Conservation (phyloP, 1,284 basidiomycete species). For the Ceratobasidium sp. region DNA sequence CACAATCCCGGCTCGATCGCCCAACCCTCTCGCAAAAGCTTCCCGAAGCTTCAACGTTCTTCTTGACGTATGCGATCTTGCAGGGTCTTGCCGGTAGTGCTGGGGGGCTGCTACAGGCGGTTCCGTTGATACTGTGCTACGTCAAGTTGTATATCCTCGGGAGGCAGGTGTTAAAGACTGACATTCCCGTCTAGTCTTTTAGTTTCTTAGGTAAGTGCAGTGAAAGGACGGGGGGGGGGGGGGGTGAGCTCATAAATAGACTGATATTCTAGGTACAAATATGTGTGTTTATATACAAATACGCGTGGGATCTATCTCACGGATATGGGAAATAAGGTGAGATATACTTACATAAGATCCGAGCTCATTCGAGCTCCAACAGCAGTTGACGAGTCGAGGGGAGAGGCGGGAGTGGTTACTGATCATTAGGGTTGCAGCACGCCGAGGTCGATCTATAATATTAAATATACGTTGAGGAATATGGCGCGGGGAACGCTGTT, state of each 20-base stretch:
- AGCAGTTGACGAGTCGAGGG: no score
- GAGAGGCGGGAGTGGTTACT: no score
- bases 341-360: no score
- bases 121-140: slow-evolving; percentile 74
- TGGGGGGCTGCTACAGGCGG: slow-evolving; percentile 69
- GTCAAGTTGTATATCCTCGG: slow-evolving; percentile 69
- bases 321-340: no score
- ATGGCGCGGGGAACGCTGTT: slow-evolving; percentile 90
- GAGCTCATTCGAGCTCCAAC: no score
- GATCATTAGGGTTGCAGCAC: slow-evolving; percentile 56
- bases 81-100: slow-evolving; percentile 61
- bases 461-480: slow-evolving; percentile 57
- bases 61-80: slow-evolving; percentile 70
- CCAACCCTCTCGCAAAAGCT: slow-evolving; percentile 69
- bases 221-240: no score
- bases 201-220: no score
- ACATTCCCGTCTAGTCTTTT: no score
- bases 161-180: slow-evolving; percentile 49
- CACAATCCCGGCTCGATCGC: slow-evolving; percentile 68
- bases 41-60: slow-evolving; percentile 81
- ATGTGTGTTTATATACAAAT: no score
- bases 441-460: slow-evolving; percentile 58
- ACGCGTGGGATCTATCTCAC: no score
- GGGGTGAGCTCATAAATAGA: no score
- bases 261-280: no score